Base-by-base conservation (phyloP, 140 eudicot species). In the Anethum foeniculum region DNA sequence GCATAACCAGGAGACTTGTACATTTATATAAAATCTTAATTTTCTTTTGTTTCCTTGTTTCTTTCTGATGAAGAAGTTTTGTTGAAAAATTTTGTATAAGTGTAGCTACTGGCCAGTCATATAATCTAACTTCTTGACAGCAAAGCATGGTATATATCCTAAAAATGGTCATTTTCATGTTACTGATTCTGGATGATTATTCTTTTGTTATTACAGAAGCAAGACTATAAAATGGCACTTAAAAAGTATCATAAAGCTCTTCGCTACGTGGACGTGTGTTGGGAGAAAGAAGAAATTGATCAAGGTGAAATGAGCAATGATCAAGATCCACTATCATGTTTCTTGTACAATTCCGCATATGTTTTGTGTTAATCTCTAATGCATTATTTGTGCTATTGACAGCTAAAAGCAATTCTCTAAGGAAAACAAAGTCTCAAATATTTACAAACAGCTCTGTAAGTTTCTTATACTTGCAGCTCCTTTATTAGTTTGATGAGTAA, bases 391-490 rank as follows among this genome's bases (percentile, higher is more conserved):
- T 71, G 52, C 82, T 71, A 64, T 75, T 85, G 44, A 46, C 89
- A 96, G 99, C 79, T 43, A 87, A 85, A 83, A 88, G 90, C 34
- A 85, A 73, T 75, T 82, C 88, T 72, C 60, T 96, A 81, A 87
- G 92, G 92, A 93, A 85, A 84, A 90, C 87, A 8, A 93, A 89
- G 89, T 92, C 91, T 74, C 97, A 93, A 82, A 90, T 93, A 52
- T 89, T 84, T 77, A 84, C 98, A 75, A 96, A 96, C 84, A 87
- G 86, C 75, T 88, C 99, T 81, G 98, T 96, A 90, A 91, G 99
- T 85, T 82, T 65, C 73, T 71, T 43, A 23, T 38, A 71, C n/a
- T 14, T 71, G 3, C 14, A 71, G 47, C 27, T 38, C 27, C 4
- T 2, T 38, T 15, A 0, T 34, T 7, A 18, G 49, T 38, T 38